Conservation (phyloP, 805 yeast genomes). For the Hanseniaspora jakobsenii region DNA sequence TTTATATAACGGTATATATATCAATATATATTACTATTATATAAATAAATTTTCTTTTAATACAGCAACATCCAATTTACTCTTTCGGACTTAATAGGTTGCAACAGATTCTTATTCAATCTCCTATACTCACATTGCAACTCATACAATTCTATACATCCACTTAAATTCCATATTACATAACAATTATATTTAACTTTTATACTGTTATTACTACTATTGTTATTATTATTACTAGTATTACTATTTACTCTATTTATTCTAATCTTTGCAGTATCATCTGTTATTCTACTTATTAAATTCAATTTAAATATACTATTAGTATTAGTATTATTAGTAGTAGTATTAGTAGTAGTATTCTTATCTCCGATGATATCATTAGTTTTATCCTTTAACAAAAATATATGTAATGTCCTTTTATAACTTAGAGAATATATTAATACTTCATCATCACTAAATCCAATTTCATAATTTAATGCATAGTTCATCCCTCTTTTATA, state of each 20-base stretch:
- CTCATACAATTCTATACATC: slow-evolving; percentile 1
- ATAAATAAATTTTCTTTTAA: too few relatives aligned
- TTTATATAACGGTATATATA: too few relatives aligned
- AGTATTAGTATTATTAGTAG: background rate
- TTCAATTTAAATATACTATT: slow-evolving; percentile 8
- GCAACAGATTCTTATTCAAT: background rate
- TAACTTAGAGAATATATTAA: slow-evolving; percentile 78
- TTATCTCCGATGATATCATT: too few relatives aligned
- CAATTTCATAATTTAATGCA: slow-evolving; percentile 71
- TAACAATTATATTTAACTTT: slow-evolving; percentile 50
- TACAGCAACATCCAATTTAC: background rate
- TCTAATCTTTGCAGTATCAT: slow-evolving; percentile 37
- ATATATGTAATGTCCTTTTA: slow-evolving; percentile 67
- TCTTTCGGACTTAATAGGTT: background rate
- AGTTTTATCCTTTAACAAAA: too few relatives aligned
- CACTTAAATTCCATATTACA: slow-evolving; percentile 7
- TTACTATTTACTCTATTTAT: too few relatives aligned
- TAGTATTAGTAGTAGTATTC: too few relatives aligned
- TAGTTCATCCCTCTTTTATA: slow-evolving; percentile 83
- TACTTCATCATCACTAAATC: slow-evolving; percentile 64
- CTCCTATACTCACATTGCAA: background rate
- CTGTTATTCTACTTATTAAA: slow-evolving; percentile 54
- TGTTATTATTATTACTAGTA: too few relatives aligned
- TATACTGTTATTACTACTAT: slow-evolving; percentile 35
- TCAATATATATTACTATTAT: too few relatives aligned